Evolutionary conservation across 306 rosid genomes (phyloP).

Genomic region (Prinsepia uniflora): DNA sequence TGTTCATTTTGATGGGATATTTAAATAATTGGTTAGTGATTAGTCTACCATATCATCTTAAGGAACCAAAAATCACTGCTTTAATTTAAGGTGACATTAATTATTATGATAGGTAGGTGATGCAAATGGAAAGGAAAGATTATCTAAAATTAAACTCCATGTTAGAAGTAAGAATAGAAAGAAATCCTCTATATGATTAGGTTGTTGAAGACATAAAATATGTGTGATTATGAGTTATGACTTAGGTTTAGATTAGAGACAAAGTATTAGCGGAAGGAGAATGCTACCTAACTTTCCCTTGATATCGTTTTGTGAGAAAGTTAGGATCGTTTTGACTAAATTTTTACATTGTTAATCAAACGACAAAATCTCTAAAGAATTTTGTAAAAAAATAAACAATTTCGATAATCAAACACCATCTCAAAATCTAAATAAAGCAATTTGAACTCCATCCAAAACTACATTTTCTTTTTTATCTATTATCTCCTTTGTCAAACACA

Average conservation of each 20-base stretch:
- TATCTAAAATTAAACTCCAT: background rate
- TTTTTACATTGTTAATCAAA: too few relatives aligned
- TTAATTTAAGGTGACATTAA: background rate
- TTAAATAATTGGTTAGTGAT: constrained; percentile 12
- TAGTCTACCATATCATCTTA: background rate
- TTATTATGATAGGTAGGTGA: background rate
- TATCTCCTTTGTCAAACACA: background rate
- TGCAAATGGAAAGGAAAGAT: background rate
- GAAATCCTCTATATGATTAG: background rate
- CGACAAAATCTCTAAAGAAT: background rate
- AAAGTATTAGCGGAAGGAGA: too few relatives aligned
- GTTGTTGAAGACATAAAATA: background rate
- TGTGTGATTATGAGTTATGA: too few relatives aligned
- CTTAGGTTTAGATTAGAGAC: too few relatives aligned
- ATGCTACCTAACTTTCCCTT: too few relatives aligned
- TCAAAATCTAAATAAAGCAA: too few relatives aligned
- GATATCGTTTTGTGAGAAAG: too few relatives aligned
- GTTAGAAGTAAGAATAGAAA: background rate
- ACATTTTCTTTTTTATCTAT: too few relatives aligned
- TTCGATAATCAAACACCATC: too few relatives aligned
- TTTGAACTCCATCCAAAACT: too few relatives aligned
- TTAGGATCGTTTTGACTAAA: too few relatives aligned
- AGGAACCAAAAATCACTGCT: constrained; percentile 1
- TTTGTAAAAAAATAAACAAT: too few relatives aligned
- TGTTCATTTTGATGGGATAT: background rate